phyloP scores from a whole-genome alignment of 257 asterid species.

The Solanum verrucosum region DNA sequence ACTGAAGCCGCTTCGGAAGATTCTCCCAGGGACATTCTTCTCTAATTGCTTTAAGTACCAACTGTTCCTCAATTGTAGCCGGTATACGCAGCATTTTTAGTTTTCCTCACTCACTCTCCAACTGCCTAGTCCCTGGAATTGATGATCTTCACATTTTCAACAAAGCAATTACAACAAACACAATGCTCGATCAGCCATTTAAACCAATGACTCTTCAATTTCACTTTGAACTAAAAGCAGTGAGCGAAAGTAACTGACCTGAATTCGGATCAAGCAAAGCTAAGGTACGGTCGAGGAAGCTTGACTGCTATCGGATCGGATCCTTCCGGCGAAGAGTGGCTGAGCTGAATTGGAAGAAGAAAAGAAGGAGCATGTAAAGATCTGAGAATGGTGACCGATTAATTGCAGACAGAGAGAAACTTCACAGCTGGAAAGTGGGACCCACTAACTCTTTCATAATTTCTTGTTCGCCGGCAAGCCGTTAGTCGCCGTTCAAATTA shows the following conservation, averaged over 20 bases:
- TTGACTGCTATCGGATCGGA: not conserved
- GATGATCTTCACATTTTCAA: not conserved
- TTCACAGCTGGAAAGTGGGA: not conserved
- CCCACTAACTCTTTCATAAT: not conserved
- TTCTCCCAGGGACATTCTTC: constrained; percentile 86
- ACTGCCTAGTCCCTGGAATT: constrained; percentile 1
- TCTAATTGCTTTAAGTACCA: constrained; percentile 60
- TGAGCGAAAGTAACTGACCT: not conserved
- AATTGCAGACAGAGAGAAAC: not conserved
- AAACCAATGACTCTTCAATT: not conserved
- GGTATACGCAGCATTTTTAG: constrained; percentile 64
- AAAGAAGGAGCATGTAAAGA: not conserved
- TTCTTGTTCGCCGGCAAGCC: not conserved
- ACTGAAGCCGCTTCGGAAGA: constrained; percentile 93
- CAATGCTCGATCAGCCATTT: not conserved
- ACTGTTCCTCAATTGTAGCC: constrained; percentile 82
- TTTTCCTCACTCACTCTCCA: not conserved
- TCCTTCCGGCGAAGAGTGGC: not conserved
- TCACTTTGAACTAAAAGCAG: not conserved
- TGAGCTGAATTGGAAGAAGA: not conserved
- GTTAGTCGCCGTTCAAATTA: not conserved
- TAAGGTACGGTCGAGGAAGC: not conserved
- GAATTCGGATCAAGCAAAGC: constrained; percentile 4
- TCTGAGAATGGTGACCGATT: constrained; percentile 3
- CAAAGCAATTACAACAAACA: not conserved